Evolutionary conservation across 345 rosid genomes (phyloP), one percentile per base, ranked within the genome.

Genomic region (Bruguiera gymnorhiza): DNA sequence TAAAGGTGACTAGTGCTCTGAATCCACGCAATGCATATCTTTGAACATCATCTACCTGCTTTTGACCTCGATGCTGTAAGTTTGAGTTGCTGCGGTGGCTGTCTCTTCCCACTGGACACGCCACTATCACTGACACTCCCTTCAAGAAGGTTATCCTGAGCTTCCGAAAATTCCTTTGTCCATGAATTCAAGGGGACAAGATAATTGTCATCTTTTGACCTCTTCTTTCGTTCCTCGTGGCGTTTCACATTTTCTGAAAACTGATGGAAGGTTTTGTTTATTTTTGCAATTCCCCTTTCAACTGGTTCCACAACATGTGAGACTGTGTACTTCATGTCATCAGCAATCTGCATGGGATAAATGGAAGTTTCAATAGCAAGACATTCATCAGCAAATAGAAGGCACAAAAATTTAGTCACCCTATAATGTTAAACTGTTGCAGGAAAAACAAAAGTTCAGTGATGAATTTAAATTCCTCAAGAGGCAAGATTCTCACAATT

Each of bases 241-340:
- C 87, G 89, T 63, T 87, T 95, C 78, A 95, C 96, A 19, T 95
- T 95, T 70, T 92, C 99, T 6, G 97, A 92, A 60, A 95, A 86
- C 75, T 85, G 82, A 77, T 90, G 97, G 63, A 95, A 84, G 39
- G 91, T 92, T 82, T 79, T 85, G 62, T 95, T 95, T 63, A 95
- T 87, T 78, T 83, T 90, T 24, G 98, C 93, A 68, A 95, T 82
- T 65, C 99, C 99, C 79, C 97, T 90, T 75, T 95, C 98, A 8
- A 92, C 99, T 11, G 99, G 99, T 72, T 95, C 97, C 50, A 95
- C 99, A 62, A 95, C 97, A 23, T 95, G 99, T 0, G 98, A 95
- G 7, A 95, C 97, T 21, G 99, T 95, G 75, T 88, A 95, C 84
- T 90, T 95, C 99, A 95, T 92, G 84, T 95, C 99, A 73, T 92